These are phyloP conservation scores for Pleurozium schreberi DNA, from an alignment of 225 moss, liverwort and hornwort species.

Conservation along the genomic window DNA sequence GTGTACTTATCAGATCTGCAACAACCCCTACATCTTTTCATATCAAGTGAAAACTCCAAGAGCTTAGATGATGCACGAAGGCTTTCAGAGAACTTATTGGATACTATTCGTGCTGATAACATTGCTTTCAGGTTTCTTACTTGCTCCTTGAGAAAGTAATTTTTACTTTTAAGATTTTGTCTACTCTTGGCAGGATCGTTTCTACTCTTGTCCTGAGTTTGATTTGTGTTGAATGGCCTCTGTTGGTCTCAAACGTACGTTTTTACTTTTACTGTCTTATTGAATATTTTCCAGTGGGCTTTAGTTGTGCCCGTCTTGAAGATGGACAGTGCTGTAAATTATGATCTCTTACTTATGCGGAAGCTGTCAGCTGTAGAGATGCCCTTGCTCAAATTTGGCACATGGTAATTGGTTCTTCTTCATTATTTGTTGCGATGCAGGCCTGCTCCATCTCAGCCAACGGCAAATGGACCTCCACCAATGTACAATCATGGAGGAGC, in stretches of 20 bases:
- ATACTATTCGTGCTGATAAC: conserved; percentile 55
- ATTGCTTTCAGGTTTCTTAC: conserved; percentile 32
- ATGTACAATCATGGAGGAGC: conserved; percentile 24
- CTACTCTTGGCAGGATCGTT: neutral
- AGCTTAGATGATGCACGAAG: conserved; percentile 61
- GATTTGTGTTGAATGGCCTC: neutral
- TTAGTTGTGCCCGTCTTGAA: neutral
- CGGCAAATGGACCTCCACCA: conserved; percentile 16
- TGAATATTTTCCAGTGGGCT: neutral
- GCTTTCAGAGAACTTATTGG: conserved; percentile 70
- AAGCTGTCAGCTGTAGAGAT: neutral
- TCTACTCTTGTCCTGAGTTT: neutral
- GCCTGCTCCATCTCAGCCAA: conserved; percentile 28
- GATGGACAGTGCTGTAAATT: neutral
- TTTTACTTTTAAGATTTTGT: neutral
- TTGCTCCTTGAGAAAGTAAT: neutral
- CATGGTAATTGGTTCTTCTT: neutral
- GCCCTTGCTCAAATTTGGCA: neutral
- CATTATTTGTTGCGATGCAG: conserved; percentile 21
- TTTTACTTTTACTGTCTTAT: neutral
- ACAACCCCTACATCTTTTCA: conserved; percentile 56
- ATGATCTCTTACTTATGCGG: neutral
- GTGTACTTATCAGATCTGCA: conserved; percentile 45
- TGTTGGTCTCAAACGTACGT: neutral
- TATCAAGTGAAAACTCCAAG: conserved; percentile 69